A percentile compares a stretch with the other conserved stretches of the same genome.
Conservation (phyloP, 352 stramenopile species). For the Globisporangium apiculatum region DNA sequence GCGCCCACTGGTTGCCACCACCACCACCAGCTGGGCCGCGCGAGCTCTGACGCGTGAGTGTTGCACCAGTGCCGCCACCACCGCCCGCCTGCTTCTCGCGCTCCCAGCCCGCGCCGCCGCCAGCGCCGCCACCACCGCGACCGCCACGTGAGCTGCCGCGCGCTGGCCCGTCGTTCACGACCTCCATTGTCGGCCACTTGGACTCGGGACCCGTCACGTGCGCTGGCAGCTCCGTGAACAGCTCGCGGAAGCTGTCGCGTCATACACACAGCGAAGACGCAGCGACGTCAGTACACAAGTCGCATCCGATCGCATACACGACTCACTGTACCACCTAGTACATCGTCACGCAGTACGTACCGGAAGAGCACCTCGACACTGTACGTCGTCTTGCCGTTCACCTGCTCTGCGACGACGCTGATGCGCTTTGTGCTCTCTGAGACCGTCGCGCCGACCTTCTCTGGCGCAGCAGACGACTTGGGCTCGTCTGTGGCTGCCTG, state of each 20-base stretch:
- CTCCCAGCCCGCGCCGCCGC: slow-evolving; percentile 37
- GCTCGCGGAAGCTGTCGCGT: slow-evolving; percentile 35
- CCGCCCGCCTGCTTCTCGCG: slow-evolving; percentile 38
- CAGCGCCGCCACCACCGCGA: slow-evolving; percentile 21
- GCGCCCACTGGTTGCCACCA: slow-evolving; percentile 45
- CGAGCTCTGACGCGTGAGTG: slow-evolving; percentile 40
- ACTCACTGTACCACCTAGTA: too few species aligned
- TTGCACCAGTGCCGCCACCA: slow-evolving; percentile 2
- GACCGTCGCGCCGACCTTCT: slow-evolving; percentile 1
- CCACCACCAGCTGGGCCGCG: slow-evolving; percentile 21
- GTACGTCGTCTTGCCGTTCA: slow-evolving; percentile 43
- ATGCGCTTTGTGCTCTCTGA: slow-evolving; percentile 19
- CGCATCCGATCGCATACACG: too few species aligned
- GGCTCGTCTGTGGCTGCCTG: slow-evolving; percentile 2
- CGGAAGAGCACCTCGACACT: slow-evolving; percentile 51
- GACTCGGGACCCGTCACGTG: slow-evolving; percentile 26
- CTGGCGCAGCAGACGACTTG: not conserved
- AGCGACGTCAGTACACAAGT: too few species aligned
- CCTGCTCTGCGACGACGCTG: slow-evolving; percentile 24
- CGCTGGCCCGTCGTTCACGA: slow-evolving; percentile 48
- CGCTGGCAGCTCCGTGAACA: slow-evolving; percentile 45
- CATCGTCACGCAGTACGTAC: slow-evolving; percentile 16
- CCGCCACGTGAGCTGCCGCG: slow-evolving; percentile 32
- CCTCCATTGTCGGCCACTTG: slow-evolving; percentile 65
- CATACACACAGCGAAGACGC: too few species aligned